phyloP scores from a whole-genome alignment of 345 rosid species.

The Rubroshorea leprosula region DNA sequence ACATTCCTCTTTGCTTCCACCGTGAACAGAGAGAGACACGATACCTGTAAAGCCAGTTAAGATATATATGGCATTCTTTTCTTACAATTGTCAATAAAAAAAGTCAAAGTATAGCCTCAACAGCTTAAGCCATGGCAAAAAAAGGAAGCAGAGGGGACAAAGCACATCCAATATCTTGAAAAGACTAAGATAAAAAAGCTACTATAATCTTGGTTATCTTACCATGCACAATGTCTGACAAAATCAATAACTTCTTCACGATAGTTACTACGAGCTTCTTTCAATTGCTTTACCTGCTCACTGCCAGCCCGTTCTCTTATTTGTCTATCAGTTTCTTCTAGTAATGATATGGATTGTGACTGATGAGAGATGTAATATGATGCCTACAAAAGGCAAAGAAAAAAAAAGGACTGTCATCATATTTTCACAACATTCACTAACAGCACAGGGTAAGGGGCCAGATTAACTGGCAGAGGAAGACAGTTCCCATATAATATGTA shows the following conservation, averaged over 20 bases:
- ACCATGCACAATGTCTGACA: conserved; percentile 91
- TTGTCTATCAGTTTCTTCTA: conserved; percentile 93
- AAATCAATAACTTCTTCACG: conserved; percentile 79
- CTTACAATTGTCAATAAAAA: neutral
- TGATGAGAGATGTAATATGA: conserved; percentile 84
- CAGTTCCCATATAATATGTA: too few species aligned
- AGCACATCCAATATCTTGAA: conserved; percentile 8
- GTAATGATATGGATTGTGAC: conserved; percentile 73
- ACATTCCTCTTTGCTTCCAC: conserved; percentile 99
- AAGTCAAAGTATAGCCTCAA: neutral
- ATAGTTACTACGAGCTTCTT: conserved; percentile 84
- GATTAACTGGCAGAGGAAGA: neutral
- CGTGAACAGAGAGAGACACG: conserved; percentile 74
- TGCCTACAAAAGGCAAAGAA: conserved; percentile 44
- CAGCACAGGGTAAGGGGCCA: neutral
- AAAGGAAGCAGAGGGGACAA: conserved; percentile 5
- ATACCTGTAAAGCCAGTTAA: conserved; percentile 47
- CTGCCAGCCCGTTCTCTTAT: conserved; percentile 61
- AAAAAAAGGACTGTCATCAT: neutral
- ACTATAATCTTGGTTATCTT: conserved; percentile 20
- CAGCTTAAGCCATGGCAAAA: too few species aligned
- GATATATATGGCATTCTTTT: neutral
- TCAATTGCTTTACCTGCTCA: conserved; percentile 74
- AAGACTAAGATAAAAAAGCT: neutral
- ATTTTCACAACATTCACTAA: neutral